Base-by-base conservation (phyloP, 2,329 filamentous ascomycete genomes). In the Zarea fungicola region DNA sequence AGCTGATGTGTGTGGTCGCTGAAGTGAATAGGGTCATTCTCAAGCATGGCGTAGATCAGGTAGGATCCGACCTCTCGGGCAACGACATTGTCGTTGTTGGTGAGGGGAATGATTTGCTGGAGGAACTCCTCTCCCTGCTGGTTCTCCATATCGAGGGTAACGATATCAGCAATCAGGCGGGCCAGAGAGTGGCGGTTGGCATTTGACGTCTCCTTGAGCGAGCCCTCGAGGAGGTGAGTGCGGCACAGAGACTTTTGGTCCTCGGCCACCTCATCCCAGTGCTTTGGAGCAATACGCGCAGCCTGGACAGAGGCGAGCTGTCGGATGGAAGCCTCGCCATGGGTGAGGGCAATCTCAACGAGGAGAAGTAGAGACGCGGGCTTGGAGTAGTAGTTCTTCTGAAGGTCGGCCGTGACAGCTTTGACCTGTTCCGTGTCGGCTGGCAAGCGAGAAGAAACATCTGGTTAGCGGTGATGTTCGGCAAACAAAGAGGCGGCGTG, bases 261-360 rank as follows among this genome's bases (percentile, higher is more conserved):
- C 49, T 78, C 78, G 31, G 84, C 72, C 11, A 95, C 78, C 54
- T 80, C 76, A 51, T 81, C 72, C 93, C 93, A 99, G 74, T 95
- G 91, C 75, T 88, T 95, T 58, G 77, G 70, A 32, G 93, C 86
- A 39, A 95, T 78, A 61, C 89, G 85, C 53, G 89, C 78, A 25
- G 87, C 87, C 77, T 97, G 91, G 55, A 97, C 89, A 46, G 91
- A 88, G 46, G 93, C 90, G 56, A 95, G 80, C 76, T 97, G 93
- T 62, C 90, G 86, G 49, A 96, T 77, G 57, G 84, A 80, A 40
- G 78, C 66, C 62, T 83, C 76, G 52, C 83, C 75, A 68, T 96
- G 85, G 51, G 85, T 88, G 60, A 89, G 86, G 58, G 95, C 79
- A 62, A 96, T 84, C 71, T 96, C 89, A 58, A 97, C 81, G 54